Percentiles rank a stretch among this genome's conserved stretches.
phyloP scores from a whole-genome alignment of 345 rosid species.

The Moricandia arvensis region DNA sequence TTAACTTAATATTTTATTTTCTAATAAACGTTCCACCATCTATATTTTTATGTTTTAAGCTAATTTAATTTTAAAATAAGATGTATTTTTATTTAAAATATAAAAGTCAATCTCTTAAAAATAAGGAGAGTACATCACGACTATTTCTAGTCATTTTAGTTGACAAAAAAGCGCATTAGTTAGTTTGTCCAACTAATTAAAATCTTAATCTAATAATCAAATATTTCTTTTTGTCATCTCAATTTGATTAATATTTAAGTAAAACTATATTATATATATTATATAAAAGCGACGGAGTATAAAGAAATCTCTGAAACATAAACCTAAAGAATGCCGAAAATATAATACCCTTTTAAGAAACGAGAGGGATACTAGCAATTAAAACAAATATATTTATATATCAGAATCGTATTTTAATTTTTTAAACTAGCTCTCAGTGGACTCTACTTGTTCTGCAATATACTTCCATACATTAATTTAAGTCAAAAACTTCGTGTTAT shows the following conservation, averaged over 20 bases:
- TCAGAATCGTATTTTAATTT: not conserved
- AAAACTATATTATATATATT: not conserved
- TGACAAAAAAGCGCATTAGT: not conserved
- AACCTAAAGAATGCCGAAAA: not conserved
- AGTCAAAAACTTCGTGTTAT: not conserved
- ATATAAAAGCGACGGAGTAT: not conserved
- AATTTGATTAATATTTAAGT: not conserved
- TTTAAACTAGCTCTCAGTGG: not conserved
- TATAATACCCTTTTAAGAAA: not conserved
- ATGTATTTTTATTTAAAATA: not conserved
- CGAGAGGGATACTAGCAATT: not conserved
- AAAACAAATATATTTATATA: not conserved
- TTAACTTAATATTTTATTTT: not conserved
- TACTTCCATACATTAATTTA: not conserved
- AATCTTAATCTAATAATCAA: not conserved
- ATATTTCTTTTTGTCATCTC: not conserved
- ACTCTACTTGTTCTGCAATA: not conserved
- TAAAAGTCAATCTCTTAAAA: not conserved
- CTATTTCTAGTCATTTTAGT: not conserved
- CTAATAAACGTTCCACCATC: not conserved
- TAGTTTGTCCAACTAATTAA: not conserved
- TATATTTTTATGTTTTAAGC: not conserved
- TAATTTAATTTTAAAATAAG: not conserved
- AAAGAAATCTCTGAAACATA: not conserved
- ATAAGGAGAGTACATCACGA: not conserved